Evolutionary conservation across 2,329 filamentous ascomycete species (phyloP), one percentile per base, ranked within the genome.

Genomic region (Colletotrichum echinochloae): DNA sequence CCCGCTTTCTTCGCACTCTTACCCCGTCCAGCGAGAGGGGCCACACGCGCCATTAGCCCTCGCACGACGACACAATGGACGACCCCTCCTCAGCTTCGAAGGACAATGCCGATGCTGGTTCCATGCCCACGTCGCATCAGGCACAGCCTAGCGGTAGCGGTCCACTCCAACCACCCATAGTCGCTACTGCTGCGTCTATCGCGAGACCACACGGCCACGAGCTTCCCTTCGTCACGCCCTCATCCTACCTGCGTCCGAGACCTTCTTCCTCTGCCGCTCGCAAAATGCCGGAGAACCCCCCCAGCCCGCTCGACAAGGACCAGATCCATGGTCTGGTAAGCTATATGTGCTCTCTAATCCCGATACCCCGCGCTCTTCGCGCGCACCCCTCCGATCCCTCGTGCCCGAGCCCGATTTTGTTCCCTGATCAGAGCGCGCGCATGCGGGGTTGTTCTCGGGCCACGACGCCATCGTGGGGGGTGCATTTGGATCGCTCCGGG

Each of bases 301-400:
- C 85, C 80, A 90, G 86, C 76, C 86, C 88, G 72, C 84, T 93
- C 69, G 92, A 95, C 80, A 89, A 87, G 83, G 92, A 95, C 78
- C 92, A 95, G 83, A 86, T 91, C 77, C 91, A 93, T 79, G 92
- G 92, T 76, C 85, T 95, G 86, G 92, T 94, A 84, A 84, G 91
- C 56, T 64, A 46, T 35, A 23, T 54, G 65, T 64, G 54, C 28
- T 41, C 60, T 56, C 46, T 48, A 33, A 26, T 35, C 48, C n/a
- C n/a, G n/a, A n/a, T 18, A 46, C 54, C 65, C 60, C 54, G 61
- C 62, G 44, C 48, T 59, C 67, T 23, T 59, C 60, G 55, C 46
- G 41, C 26, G 49, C n/a, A n/a, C 65, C 59, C 26, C 54, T 52
- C 52, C 59, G 46, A 60, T 35, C 60, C 52, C 63, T 6, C 20